Conservation (phyloP, 345 rosid genomes). For the Excoecaria agallocha region DNA sequence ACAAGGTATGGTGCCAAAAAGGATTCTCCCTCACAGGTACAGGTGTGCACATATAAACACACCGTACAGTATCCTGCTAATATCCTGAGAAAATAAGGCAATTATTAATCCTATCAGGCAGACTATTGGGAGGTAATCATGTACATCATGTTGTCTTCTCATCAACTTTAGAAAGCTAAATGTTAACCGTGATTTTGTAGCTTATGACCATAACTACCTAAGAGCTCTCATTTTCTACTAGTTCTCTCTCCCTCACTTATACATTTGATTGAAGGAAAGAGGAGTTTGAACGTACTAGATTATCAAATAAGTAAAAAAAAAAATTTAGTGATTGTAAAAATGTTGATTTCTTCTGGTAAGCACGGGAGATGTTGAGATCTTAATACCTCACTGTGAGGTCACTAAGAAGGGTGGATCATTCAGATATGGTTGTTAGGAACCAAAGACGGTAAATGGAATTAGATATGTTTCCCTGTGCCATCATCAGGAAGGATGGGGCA, state of each 20-base stretch:
- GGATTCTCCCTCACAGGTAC: background rate
- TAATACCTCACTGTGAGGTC: background rate
- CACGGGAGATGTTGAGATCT: background rate
- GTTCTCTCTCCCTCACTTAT: background rate
- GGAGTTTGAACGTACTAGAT: background rate
- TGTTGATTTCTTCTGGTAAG: background rate
- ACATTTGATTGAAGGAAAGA: background rate
- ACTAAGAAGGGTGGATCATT: background rate
- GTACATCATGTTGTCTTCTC: background rate
- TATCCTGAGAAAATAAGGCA: background rate
- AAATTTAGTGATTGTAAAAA: background rate
- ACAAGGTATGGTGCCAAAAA: conserved; percentile 54
- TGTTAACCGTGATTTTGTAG: background rate
- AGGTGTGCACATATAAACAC: too few relatives aligned
- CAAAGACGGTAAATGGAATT: background rate
- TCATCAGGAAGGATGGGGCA: background rate
- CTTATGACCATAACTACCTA: background rate
- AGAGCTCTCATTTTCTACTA: background rate
- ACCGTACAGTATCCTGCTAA: too few relatives aligned
- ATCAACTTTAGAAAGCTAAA: background rate
- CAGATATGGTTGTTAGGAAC: background rate
- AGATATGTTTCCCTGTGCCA: background rate
- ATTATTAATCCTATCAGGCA: background rate
- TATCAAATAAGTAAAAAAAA: background rate
- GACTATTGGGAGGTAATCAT: background rate